Base-by-base conservation (phyloP, 2,329 filamentous ascomycete genomes). In the Dactylellina drechsleri region DNA sequence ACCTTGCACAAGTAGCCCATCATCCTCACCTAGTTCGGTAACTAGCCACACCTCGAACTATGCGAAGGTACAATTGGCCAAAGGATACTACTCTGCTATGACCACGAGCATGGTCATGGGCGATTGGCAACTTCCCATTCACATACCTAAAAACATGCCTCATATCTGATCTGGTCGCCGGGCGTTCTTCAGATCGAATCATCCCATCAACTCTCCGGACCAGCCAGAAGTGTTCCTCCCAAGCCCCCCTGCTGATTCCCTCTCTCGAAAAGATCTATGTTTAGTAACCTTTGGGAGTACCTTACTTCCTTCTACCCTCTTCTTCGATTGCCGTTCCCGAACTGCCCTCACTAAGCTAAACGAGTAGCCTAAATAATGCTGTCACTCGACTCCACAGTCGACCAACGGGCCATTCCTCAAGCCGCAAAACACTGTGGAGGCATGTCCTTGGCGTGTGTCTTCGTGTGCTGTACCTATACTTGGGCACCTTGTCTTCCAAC, bases 241-340 rank as follows among this genome's bases (percentile, higher is more conserved):
- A 36, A 18, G 16, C 56, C 54, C 62, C 70, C 62, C 62, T 67
- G 61, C 58, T 52, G 57, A 26, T 50, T 59, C 61, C 60, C 57
- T 28, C 28, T 58, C 40, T 23, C 31, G 6, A 36, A 36, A 36
- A 36, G 31, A 54, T 66, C 70, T 74, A 74, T 74, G 57, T 74
- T 74, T 74, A 74, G 70, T 50, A 74, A 74, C 70, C 62, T 47
- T 58, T 40, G 31, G 61, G 20, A 66, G 59, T 53, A 65, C 56
- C 56, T 66, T 59, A 66, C 67, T 72, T 64, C 62, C 43, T 74
- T 74, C 68, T 64, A 56, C 59, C 49, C 49, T 66, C 61, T 74
- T 59, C 62, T 66, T 74, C 70, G 61, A 74, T 67, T 74, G 70
- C 43, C 65, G 70, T 74, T 67, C 70, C 70, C 70, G 70, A 74